Conservation (phyloP, 129 eudicot genomes). For the Erigeron canadensis region DNA sequence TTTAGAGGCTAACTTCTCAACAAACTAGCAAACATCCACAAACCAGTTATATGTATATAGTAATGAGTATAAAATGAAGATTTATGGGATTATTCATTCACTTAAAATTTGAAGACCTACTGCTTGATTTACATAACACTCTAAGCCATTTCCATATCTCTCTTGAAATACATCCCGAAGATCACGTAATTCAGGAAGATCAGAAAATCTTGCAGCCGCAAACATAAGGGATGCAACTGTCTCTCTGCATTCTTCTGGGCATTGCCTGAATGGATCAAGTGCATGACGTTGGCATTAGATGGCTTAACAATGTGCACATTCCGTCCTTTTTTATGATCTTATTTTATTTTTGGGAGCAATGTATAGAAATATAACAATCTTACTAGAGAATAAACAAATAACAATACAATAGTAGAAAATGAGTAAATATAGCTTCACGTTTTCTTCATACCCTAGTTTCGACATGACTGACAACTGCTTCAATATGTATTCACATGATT, state of each 20-base stretch:
- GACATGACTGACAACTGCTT: constrained; percentile 85
- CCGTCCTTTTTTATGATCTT: too few relatives aligned
- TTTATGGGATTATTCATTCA: background rate
- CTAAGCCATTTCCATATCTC: constrained; percentile 81
- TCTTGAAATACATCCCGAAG: constrained; percentile 81
- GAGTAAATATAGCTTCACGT: constrained; percentile 7
- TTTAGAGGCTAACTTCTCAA: constrained; percentile 66
- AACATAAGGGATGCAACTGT: constrained; percentile 84
- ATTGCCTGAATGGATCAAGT: constrained; percentile 56
- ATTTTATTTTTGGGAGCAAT: too few relatives aligned
- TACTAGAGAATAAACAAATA: background rate
- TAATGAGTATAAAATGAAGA: background rate
- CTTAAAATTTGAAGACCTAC: constrained; percentile 35
- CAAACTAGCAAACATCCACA: constrained; percentile 53
- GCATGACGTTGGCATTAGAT: background rate
- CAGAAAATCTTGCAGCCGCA: constrained; percentile 98
- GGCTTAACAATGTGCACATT: background rate
- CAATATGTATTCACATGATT: constrained; percentile 66
- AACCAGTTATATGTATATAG: constrained; percentile 25
- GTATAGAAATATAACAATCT: too few relatives aligned
- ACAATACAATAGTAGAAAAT: background rate
- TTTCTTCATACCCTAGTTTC: constrained; percentile 66
- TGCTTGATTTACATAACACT: constrained; percentile 74
- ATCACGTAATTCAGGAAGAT: constrained; percentile 91
- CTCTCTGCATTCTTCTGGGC: constrained; percentile 96